These are phyloP conservation scores for Trichoderma pleuroti DNA, from an alignment of 2,329 filamentous ascomycete species.

Conservation along the genomic window DNA sequence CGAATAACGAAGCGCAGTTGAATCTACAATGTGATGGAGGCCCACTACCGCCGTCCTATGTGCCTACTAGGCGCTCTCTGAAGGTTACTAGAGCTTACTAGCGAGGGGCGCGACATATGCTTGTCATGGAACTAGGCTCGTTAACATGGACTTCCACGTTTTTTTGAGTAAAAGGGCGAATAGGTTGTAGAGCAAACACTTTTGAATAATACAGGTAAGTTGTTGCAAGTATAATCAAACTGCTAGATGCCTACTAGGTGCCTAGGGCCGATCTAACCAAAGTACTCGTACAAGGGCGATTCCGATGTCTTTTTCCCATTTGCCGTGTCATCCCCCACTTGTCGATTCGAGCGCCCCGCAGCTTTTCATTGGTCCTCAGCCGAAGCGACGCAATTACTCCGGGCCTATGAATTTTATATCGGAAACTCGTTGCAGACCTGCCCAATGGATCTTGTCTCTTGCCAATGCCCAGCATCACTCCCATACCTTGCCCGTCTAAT, in stretches of 20 bases:
- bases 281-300: background rate
- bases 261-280: background rate
- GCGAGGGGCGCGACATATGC: background rate
- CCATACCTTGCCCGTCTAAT: too few species aligned
- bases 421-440: background rate
- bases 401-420: background rate
- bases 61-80: background rate
- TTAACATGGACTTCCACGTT: background rate
- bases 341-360: constrained; percentile 33
- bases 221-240: background rate
- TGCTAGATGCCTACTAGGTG: background rate
- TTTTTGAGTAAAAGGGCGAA: background rate
- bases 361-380: constrained; percentile 23
- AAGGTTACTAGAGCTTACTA: background rate
- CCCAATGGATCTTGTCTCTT: background rate
- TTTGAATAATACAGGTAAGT: background rate
- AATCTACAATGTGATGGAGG: background rate
- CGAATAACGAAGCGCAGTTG: background rate
- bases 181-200: background rate
- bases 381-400: background rate
- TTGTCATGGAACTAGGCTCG: background rate
- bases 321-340: constrained; percentile 33
- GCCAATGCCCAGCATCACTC: background rate
- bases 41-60: background rate
- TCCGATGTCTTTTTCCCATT: constrained; percentile 13